Evolutionary conservation across 768 basidiomycete genomes (phyloP), one percentile per base, ranked within the genome.

Genomic region (Polyporus arcularius): DNA sequence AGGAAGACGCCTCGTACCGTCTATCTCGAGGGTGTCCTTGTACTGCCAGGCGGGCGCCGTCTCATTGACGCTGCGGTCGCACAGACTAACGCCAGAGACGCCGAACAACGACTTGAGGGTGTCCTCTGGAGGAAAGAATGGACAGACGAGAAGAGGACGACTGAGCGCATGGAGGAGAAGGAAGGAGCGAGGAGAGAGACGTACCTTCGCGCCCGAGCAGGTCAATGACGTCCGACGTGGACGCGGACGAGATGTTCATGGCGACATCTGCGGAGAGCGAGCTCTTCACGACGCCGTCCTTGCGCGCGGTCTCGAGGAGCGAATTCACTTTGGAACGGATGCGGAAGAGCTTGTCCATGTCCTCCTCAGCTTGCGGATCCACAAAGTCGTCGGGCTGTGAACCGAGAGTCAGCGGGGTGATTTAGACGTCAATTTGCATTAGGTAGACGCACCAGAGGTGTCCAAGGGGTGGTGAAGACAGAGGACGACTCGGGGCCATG

Each of bases 201-300:
- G 21, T 39, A 49, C 79, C 71, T 71, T 72, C 72, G 75, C 85
- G 82, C 70, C 81, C 79, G 26, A 81, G 71, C 31, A 79, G 62
- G 32, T 82, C 64, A 11, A 82, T 32, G 67, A 70, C 49, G 69
- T 68, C 57, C 51, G 63, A 41, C 21, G 60, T 53, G n/a, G 68
- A 30, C 40, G 65, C 69, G n/a, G 74, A 68, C 4, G 85, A 82
- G 32, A 89, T 54, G 16, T 84, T 73, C 16, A 96, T 75, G 41
- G 87, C 81, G 2, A 95, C 84, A 50, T 85, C 82, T 16, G 91
- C 92, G 73, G 93, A 91, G 41, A 91, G 73, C 3, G 94, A 86
- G 68, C 85, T 89, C 67, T 83, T 86, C 28, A 96, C 69, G n/a
- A 82, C 76, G 66, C 91, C 93, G 47, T 87, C 80, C 48, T 77